These are phyloP conservation scores for Cyberlindnera lachancei DNA, from an alignment of 805 yeast species.

Conservation along the genomic window DNA sequence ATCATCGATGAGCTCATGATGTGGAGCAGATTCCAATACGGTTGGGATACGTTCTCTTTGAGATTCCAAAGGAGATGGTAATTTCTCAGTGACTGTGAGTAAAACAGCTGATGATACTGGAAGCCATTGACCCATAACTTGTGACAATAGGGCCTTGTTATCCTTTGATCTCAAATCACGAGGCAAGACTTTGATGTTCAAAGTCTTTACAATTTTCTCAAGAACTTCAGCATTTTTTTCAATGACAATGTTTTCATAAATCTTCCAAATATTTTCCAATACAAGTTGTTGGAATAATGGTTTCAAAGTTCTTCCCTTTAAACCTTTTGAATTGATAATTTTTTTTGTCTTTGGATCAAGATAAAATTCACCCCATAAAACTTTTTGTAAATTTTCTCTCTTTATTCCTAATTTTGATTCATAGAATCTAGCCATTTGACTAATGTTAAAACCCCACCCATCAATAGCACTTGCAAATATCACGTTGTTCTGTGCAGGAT, in stretches of 20 bases:
- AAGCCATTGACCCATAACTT: constrained; percentile 86
- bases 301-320: constrained; percentile 55
- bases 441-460: constrained; percentile 95
- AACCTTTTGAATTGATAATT: constrained; percentile 58
- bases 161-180: constrained; percentile 80
- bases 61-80: constrained; percentile 78
- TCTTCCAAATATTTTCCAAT: constrained; percentile 86
- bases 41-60: constrained; percentile 67
- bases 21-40: constrained; percentile 54
- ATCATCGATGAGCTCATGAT: constrained; percentile 39
- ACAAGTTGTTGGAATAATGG: constrained; percentile 85
- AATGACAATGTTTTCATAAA: constrained; percentile 63
- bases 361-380: constrained; percentile 94
- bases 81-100: constrained; percentile 71
- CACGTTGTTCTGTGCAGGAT: constrained; percentile 84
- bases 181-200: constrained; percentile 61
- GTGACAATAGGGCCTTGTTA: constrained; percentile 48
- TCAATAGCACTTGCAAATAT: constrained; percentile 88
- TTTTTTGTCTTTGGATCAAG: constrained; percentile 86
- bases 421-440: constrained; percentile 82
- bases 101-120: constrained; percentile 85
- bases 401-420: constrained; percentile 81
- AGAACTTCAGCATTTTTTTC: constrained; percentile 64
- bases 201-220: constrained; percentile 64
- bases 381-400: constrained; percentile 67